Evolutionary conservation across 2,329 filamentous ascomycete species (phyloP).

Genomic region (Apiospora phragmitis): DNA sequence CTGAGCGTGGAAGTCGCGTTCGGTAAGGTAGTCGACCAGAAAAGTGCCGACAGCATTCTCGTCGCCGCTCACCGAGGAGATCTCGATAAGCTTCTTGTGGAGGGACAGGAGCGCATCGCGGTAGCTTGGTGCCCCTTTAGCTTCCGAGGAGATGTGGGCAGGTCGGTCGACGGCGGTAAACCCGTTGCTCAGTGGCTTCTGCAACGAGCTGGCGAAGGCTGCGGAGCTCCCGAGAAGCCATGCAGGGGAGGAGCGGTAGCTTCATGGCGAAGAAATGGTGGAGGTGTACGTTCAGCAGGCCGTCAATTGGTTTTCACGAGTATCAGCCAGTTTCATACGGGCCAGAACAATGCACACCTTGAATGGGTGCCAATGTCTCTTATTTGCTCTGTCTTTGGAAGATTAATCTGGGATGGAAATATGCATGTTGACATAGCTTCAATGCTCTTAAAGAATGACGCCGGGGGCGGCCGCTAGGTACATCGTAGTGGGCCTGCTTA

Average conservation of each 20-base stretch:
- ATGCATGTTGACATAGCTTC: not conserved
- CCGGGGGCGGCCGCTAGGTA: not conserved
- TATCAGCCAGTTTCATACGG: not conserved
- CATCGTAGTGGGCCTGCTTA: not conserved
- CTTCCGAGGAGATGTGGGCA: not conserved
- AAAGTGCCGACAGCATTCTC: slow-evolving; percentile 70
- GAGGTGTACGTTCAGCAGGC: not conserved
- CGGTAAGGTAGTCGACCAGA: slow-evolving; percentile 65
- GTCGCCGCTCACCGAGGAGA: slow-evolving; percentile 69
- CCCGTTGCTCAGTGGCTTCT: slow-evolving; percentile 15
- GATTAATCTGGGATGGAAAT: not conserved
- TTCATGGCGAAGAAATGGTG: slow-evolving; percentile 16
- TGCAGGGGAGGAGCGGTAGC: slow-evolving; percentile 14
- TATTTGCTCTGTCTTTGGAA: not conserved
- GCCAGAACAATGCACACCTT: not conserved
- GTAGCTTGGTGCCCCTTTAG: slow-evolving; percentile 27
- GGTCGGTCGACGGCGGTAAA: not conserved
- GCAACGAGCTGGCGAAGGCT: slow-evolving; percentile 11
- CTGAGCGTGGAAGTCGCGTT: slow-evolving; percentile 43
- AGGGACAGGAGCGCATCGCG: slow-evolving; percentile 63
- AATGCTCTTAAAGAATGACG: not conserved
- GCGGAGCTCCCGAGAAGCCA: slow-evolving; percentile 18
- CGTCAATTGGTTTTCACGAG: not conserved
- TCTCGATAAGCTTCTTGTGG: slow-evolving; percentile 73
- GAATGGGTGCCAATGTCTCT: not conserved